Conservation (phyloP, 2,329 filamentous ascomycete genomes). For the Plectosphaerella cucumerina region DNA sequence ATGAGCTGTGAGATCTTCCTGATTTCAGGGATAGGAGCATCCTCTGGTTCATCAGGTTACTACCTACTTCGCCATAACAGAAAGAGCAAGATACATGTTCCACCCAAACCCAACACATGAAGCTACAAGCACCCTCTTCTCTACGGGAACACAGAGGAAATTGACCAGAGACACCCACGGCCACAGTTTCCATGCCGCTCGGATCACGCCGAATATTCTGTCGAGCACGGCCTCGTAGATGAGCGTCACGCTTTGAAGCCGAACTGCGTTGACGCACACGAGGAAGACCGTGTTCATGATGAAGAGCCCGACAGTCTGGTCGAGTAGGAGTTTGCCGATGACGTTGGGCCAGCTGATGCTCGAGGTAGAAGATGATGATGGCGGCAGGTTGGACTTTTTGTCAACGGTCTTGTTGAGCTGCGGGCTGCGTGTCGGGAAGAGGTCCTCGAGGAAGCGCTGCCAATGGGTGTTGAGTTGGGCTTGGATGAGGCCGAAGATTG, state of each 20-base stretch:
- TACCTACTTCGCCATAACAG: too few species aligned
- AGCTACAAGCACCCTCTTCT: slow-evolving; percentile 28
- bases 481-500: slow-evolving; percentile 27
- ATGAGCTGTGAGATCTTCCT: slow-evolving; percentile 4
- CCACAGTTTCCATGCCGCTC: slow-evolving; percentile 32
- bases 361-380: slow-evolving; percentile 5
- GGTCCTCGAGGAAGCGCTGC: slow-evolving; percentile 28
- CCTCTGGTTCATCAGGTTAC: too few species aligned
- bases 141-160: slow-evolving; percentile 30
- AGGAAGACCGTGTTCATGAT: slow-evolving; percentile 29
- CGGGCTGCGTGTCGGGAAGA: slow-evolving; percentile 22
- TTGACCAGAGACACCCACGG: slow-evolving; percentile 29
- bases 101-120: slow-evolving; percentile 30
- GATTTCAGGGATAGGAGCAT: too few species aligned
- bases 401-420: too few species aligned
- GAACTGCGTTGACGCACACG: slow-evolving; percentile 28
- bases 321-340: slow-evolving; percentile 27
- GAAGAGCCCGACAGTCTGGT: slow-evolving; percentile 28
- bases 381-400: background rate
- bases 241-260: slow-evolving; percentile 18
- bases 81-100: slow-evolving; percentile 32
- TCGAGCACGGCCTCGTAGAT: slow-evolving; percentile 21
- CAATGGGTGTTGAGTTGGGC: slow-evolving; percentile 30
- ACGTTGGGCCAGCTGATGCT: slow-evolving; percentile 27
- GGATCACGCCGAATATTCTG: slow-evolving; percentile 23